These are phyloP conservation scores for Tetrapyrgos nigripes DNA, from an alignment of 1,284 basidiomycete species.

Conservation along the genomic window DNA sequence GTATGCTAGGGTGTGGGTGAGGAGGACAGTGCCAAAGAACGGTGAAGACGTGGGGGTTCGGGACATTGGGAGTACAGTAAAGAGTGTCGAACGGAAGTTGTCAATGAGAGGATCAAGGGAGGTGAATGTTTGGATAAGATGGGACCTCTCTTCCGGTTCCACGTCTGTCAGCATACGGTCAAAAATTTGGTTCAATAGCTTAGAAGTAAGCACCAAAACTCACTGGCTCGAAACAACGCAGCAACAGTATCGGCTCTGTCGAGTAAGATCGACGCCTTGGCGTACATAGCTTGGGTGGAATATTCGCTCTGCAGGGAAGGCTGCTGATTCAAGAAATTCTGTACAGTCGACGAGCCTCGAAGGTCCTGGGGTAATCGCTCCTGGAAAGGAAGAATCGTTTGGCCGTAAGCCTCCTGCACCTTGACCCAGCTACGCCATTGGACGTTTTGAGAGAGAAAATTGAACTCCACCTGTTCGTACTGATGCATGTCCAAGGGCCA, in stretches of 20 bases:
- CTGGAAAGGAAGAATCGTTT: background rate
- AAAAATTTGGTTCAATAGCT: background rate
- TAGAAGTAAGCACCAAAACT: background rate
- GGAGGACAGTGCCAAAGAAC: background rate
- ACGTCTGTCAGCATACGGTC: slow-evolving; percentile 1
- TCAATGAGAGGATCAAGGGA: slow-evolving; percentile 14
- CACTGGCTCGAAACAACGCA: slow-evolving; percentile 1
- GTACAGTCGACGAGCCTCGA: slow-evolving; percentile 10
- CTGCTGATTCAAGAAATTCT: slow-evolving; percentile 12
- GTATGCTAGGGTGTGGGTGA: slow-evolving; percentile 4
- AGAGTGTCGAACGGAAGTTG: slow-evolving; percentile 6
- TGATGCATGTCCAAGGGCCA: slow-evolving; percentile 60
- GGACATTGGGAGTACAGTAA: background rate
- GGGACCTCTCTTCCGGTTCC: slow-evolving; percentile 4
- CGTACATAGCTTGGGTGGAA: slow-evolving; percentile 12
- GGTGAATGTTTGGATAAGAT: background rate
- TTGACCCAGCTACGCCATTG: no score
- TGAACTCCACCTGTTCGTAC: slow-evolving; percentile 48
- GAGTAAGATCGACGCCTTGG: slow-evolving; percentile 15
- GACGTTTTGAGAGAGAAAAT: no score
- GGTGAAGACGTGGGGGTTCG: slow-evolving; percentile 1
- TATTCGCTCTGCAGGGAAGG: slow-evolving; percentile 9
- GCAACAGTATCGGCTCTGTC: slow-evolving; percentile 7
- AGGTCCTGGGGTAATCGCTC: slow-evolving; percentile 4
- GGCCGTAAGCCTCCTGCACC: slow-evolving; percentile 5